Conservation (phyloP, 2,329 filamentous ascomycete genomes). For the Colletotrichum liaoningense region DNA sequence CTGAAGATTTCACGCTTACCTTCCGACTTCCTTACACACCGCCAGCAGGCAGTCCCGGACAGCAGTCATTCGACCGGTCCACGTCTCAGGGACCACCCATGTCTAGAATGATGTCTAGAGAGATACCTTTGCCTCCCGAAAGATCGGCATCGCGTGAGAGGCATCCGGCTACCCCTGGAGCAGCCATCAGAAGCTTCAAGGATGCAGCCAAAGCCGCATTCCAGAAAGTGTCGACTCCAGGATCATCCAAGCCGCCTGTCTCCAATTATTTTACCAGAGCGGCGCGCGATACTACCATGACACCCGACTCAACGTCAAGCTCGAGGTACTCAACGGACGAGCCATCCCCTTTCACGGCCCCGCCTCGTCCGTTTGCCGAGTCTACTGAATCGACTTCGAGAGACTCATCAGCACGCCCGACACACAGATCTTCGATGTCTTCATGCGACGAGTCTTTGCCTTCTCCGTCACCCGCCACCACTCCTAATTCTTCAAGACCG, state of each 20-base stretch:
- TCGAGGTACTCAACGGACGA: constrained; percentile 28
- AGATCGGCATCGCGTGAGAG: constrained; percentile 8
- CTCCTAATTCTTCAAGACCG: constrained; percentile 53
- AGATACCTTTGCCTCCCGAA: constrained; percentile 6
- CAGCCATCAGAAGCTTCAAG: constrained; percentile 41
- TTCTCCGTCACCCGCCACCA: constrained; percentile 48
- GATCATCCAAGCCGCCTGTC: constrained; percentile 32
- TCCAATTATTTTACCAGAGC: constrained; percentile 27
- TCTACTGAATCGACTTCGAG: constrained; percentile 14
- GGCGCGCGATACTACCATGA: constrained; percentile 10
- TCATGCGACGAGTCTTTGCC: constrained; percentile 50
- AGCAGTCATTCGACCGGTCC: constrained; percentile 22
- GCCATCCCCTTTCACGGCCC: background rate
- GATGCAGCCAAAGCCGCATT: constrained; percentile 50
- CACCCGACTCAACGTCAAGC: constrained; percentile 30
- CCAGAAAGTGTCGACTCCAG: constrained; percentile 34
- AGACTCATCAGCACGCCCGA: constrained; percentile 32
- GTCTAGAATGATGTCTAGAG: background rate
- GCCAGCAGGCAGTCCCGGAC: constrained; percentile 15
- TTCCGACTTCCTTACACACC: constrained; percentile 34
- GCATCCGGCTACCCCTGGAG: constrained; percentile 8
- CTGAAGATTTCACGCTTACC: constrained; percentile 20
- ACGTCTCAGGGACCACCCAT: constrained; percentile 3
- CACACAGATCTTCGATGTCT: constrained; percentile 39
- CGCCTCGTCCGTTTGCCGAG: constrained; percentile 14